These are phyloP conservation scores for Lentinula novae-zelandiae DNA, from an alignment of 1,284 basidiomycete genomes.

Conservation along the genomic window DNA sequence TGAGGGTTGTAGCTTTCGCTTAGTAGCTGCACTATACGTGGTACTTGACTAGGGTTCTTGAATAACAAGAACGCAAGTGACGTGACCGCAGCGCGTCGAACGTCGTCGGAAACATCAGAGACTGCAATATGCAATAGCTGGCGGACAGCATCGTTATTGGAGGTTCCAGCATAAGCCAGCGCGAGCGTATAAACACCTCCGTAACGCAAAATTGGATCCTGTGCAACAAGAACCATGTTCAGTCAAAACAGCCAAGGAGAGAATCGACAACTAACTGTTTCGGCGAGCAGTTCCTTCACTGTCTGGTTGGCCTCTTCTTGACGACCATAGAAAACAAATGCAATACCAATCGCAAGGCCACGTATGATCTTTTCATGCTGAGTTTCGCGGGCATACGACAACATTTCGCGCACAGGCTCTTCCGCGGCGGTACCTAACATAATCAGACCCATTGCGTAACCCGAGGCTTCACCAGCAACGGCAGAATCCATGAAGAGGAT, in stretches of 20 bases:
- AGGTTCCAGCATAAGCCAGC: conserved; percentile 91
- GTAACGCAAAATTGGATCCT: conserved; percentile 95
- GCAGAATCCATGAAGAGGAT: conserved; percentile 91
- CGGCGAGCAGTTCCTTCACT: conserved; percentile 71
- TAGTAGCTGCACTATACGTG: conserved; percentile 90
- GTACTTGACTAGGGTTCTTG: conserved; percentile 92
- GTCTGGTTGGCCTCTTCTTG: conserved; percentile 86
- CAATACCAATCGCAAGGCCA: conserved; percentile 86
- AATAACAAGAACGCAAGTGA: conserved; percentile 93
- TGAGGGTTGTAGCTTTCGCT: conserved; percentile 99
- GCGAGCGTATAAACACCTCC: conserved; percentile 95
- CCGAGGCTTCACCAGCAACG: conserved; percentile 90
- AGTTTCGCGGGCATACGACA: conserved; percentile 91
- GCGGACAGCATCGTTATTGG: conserved; percentile 89
- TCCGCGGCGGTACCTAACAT: conserved; percentile 89
- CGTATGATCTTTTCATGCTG: conserved; percentile 98
- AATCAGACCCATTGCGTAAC: conserved; percentile 94
- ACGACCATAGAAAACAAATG: conserved; percentile 87
- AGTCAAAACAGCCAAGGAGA: background rate
- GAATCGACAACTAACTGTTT: conserved; percentile 64
- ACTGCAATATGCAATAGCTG: conserved; percentile 92
- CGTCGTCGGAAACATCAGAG: conserved; percentile 95
- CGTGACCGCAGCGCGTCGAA: conserved; percentile 91
- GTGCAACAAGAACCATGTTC: conserved; percentile 7
- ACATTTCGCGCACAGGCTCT: conserved; percentile 86